A percentile compares a stretch with the other conserved stretches of the same genome.
Evolutionary conservation across 768 basidiomycete species (phyloP).

Genomic region (Tephrocybe sp.): DNA sequence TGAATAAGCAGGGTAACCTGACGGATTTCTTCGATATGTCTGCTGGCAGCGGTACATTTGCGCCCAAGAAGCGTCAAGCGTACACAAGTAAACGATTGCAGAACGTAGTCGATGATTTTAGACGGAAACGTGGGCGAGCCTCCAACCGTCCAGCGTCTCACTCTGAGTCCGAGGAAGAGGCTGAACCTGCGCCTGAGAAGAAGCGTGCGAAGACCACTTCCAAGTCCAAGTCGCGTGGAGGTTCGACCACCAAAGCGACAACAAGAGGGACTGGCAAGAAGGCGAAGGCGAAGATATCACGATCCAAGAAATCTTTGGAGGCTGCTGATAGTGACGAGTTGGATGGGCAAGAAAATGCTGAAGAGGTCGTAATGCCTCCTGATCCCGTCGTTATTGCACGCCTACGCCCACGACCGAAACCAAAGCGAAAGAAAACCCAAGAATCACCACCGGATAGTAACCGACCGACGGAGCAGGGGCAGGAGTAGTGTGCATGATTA

Average conservation of each 20-base stretch:
- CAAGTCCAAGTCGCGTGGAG: conserved; percentile 13
- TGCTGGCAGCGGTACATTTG: conserved; percentile 65
- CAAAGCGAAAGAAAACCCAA: conserved; percentile 9
- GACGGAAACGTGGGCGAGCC: conserved; percentile 50
- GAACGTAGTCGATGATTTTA: conserved; percentile 80
- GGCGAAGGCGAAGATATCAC: conserved; percentile 6
- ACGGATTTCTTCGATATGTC: conserved; percentile 74
- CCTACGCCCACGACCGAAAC: conserved; percentile 36
- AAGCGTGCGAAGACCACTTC: conserved; percentile 26
- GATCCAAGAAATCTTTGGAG: conserved; percentile 11
- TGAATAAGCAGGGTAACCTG: conserved; percentile 79
- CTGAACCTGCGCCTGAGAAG: conserved; percentile 21
- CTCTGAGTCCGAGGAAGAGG: conserved; percentile 20
- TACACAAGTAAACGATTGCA: conserved; percentile 88
- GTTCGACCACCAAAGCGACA: conserved; percentile 7
- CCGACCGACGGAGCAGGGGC: background rate
- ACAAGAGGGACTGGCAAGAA: conserved; percentile 11
- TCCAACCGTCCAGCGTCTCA: conserved; percentile 20
- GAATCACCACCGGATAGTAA: too few species aligned
- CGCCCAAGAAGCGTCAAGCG: conserved; percentile 77
- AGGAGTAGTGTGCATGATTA: conserved; percentile 6
- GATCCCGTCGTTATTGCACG: conserved; percentile 22
- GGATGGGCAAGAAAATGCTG: background rate
- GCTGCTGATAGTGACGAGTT: conserved; percentile 10
- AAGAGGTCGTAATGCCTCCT: conserved; percentile 15